A percentile compares a stretch with the other conserved stretches of the same genome.
Conservation (phyloP, 2,329 filamentous ascomycete species). For the Thelonectria rubi region DNA sequence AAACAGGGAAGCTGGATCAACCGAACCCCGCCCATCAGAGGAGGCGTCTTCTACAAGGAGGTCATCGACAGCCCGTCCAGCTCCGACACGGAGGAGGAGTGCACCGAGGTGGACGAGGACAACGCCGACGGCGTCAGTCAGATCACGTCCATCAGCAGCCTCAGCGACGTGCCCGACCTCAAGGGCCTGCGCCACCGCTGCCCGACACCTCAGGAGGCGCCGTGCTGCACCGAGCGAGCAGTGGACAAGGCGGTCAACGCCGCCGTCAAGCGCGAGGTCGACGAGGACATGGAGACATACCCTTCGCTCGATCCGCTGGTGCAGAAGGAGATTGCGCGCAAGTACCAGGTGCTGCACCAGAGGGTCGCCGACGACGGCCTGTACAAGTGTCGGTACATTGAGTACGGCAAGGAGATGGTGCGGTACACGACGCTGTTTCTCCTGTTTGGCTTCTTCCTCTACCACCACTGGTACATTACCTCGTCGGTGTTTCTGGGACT, state of each 20-base stretch:
- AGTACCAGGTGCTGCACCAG: conserved; percentile 66
- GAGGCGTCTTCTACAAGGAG: conserved; percentile 50
- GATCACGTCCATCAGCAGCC: conserved; percentile 33
- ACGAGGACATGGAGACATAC: conserved; percentile 51
- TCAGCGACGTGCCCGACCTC: conserved; percentile 15
- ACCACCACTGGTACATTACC: conserved; percentile 63
- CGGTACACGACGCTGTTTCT: conserved; percentile 63
- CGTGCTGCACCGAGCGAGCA: conserved; percentile 11
- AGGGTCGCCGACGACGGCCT: conserved; percentile 63
- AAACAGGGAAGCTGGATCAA: conserved; percentile 66
- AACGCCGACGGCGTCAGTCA: conserved; percentile 28
- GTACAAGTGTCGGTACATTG: conserved; percentile 66
- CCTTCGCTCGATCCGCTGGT: conserved; percentile 64
- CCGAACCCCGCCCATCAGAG: conserved; percentile 67
- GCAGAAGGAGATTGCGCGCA: conserved; percentile 62
- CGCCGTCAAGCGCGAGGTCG: conserved; percentile 39
- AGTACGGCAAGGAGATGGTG: conserved; percentile 66
- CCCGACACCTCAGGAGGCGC: conserved; percentile 10
- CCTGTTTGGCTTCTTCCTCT: conserved; percentile 56
- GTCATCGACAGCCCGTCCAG: conserved; percentile 25
- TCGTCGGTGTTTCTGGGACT: conserved; percentile 68
- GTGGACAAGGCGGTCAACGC: conserved; percentile 33
- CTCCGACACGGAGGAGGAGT: conserved; percentile 36
- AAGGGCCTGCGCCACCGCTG: conserved; percentile 26
- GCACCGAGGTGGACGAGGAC: conserved; percentile 13